Conservation (phyloP, 2,329 filamentous ascomycete species). For the Sclerotinia spermophila region DNA sequence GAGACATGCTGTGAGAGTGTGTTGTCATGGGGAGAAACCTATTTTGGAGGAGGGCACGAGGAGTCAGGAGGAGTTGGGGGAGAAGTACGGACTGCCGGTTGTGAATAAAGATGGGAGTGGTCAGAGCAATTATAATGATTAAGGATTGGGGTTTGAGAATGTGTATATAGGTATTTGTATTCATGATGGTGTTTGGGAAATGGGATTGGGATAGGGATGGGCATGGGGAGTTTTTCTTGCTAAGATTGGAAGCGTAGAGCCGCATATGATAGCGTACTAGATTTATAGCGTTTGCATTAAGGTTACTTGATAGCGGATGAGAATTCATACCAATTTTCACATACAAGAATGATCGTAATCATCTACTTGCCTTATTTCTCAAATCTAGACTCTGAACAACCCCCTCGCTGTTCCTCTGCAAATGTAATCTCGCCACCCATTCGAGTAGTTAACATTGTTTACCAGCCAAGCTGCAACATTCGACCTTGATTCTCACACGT, state of each 20-base stretch:
- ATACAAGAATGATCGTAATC: background rate
- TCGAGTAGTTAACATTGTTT: background rate
- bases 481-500: background rate
- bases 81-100: conserved; percentile 45
- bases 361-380: background rate
- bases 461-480: background rate
- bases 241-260: background rate
- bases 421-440: background rate
- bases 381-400: background rate
- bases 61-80: conserved; percentile 51
- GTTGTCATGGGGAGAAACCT: conserved; percentile 37
- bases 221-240: background rate
- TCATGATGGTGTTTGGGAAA: background rate
- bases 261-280: background rate
- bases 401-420: too few species aligned
- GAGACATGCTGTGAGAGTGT: conserved; percentile 46
- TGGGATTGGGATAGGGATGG: background rate
- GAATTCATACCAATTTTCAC: background rate
- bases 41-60: conserved; percentile 37
- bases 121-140: conserved; percentile 56
- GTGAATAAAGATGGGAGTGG: conserved; percentile 55
- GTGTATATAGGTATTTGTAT: background rate
- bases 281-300: background rate
- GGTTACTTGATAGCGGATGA: background rate
- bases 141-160: background rate